Evolutionary conservation across 352 stramenopile species (phyloP).

Genomic region (Globisporangium nagaii): DNA sequence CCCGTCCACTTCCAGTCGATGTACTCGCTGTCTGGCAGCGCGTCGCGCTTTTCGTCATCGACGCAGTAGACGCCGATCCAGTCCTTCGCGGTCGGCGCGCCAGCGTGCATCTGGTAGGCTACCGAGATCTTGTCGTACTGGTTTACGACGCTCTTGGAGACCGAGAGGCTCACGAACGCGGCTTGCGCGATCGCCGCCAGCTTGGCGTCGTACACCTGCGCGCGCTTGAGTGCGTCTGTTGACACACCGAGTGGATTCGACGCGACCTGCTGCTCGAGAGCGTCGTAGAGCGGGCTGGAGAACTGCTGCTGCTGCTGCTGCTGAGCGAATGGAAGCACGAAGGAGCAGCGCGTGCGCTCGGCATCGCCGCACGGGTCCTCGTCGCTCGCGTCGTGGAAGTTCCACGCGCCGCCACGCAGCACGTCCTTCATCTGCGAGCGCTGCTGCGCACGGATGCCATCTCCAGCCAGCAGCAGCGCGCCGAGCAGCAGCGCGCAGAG

Average conservation of each 20-base stretch:
- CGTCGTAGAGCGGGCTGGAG: no score
- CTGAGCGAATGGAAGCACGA: constrained; percentile 14
- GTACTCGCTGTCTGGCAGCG: constrained; percentile 13
- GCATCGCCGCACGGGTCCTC: constrained; percentile 19
- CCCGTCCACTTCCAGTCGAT: constrained; percentile 12
- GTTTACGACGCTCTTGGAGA: constrained; percentile 1
- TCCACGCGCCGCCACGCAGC: constrained; percentile 22
- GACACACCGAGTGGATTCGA: no score
- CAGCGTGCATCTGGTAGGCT: constrained; percentile 12
- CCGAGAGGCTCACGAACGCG: background rate
- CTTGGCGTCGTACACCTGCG: background rate
- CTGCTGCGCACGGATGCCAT: background rate
- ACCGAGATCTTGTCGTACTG: constrained; percentile 12
- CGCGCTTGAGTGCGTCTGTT: background rate
- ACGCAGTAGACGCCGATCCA: constrained; percentile 32
- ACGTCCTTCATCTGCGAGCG: constrained; percentile 1
- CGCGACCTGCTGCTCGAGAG: background rate
- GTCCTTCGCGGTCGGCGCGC: constrained; percentile 9
- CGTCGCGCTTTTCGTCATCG: constrained; percentile 11
- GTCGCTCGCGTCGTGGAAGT: constrained; percentile 16
- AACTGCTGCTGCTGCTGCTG: background rate
- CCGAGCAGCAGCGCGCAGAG: background rate
- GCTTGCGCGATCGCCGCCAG: background rate
- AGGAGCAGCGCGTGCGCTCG: background rate
- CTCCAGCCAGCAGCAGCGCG: background rate